Conservation (phyloP, 495 filamentous ascomycete species). For the Neurospora cerealis region DNA sequence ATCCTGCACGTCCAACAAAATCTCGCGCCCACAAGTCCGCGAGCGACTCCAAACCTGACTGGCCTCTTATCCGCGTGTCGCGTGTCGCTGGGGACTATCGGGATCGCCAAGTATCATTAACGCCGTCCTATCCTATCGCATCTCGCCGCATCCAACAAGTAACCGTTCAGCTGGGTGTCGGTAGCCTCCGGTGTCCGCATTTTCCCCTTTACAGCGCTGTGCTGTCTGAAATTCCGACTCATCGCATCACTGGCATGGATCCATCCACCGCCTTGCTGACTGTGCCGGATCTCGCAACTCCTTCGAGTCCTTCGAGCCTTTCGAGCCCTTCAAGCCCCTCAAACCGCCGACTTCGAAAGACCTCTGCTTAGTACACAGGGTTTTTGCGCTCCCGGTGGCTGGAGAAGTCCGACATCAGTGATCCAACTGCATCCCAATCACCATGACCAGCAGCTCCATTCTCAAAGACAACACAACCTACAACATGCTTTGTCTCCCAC, state of each 20-base stretch:
- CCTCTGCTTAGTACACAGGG: not conserved
- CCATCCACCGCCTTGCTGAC: not conserved
- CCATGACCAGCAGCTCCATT: not conserved
- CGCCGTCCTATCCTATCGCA: not conserved
- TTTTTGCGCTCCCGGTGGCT: not conserved
- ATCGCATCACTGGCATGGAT: not conserved
- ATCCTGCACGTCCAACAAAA: not conserved
- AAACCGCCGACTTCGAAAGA: not conserved
- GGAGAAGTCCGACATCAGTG: not conserved
- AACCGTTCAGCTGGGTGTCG: not conserved
- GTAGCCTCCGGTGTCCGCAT: not conserved
- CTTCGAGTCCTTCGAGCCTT: not conserved
- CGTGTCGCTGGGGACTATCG: not conserved
- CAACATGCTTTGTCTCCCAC: not conserved
- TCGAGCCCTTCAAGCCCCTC: not conserved
- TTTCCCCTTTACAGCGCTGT: not conserved
- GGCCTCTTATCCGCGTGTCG: not conserved
- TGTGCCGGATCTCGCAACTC: not conserved
- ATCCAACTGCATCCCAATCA: not conserved
- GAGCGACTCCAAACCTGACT: not conserved
- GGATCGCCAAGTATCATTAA: not conserved
- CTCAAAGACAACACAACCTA: not conserved
- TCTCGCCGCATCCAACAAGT: not conserved
- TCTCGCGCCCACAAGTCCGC: not conserved
- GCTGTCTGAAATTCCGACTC: not conserved